Evolutionary conservation across 2,329 filamentous ascomycete genomes (phyloP).

Genomic region (Alternaria triticina): DNA sequence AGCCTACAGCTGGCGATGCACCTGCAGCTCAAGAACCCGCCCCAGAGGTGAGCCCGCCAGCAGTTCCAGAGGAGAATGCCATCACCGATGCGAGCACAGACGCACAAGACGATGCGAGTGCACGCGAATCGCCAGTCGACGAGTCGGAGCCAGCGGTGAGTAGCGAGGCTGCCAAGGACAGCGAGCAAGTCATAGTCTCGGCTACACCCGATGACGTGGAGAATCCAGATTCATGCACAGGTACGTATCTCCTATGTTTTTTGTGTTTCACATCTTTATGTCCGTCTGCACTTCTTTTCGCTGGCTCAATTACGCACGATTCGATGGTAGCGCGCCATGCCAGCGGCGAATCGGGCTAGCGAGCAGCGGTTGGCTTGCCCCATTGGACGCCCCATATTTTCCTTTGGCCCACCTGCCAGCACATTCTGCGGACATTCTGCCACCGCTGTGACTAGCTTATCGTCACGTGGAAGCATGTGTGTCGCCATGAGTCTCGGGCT

Average conservation of each 20-base stretch:
- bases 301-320: constrained; percentile 10
- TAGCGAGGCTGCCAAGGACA: constrained; percentile 1
- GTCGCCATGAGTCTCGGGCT: constrained; percentile 27
- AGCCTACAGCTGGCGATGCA: not conserved
- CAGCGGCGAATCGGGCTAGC: constrained; percentile 20
- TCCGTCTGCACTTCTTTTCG: constrained; percentile 5
- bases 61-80: not conserved
- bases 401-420: constrained; percentile 21
- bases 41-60: not conserved
- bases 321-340: constrained; percentile 15
- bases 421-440: constrained; percentile 17
- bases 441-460: constrained; percentile 29
- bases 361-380: constrained; percentile 14
- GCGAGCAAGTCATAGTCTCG: constrained; percentile 6
- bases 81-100: not conserved
- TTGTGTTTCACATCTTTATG: constrained; percentile 8
- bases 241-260: constrained; percentile 22
- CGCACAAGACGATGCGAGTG: constrained; percentile 3
- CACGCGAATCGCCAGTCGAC: not conserved
- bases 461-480: constrained; percentile 33
- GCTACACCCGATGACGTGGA: constrained; percentile 8
- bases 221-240: constrained; percentile 9
- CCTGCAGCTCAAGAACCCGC: not conserved
- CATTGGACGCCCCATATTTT: constrained; percentile 19
- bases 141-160: not conserved